Base-by-base conservation (phyloP, 2,329 filamentous ascomycete genomes). In the Cercospora sp. region DNA sequence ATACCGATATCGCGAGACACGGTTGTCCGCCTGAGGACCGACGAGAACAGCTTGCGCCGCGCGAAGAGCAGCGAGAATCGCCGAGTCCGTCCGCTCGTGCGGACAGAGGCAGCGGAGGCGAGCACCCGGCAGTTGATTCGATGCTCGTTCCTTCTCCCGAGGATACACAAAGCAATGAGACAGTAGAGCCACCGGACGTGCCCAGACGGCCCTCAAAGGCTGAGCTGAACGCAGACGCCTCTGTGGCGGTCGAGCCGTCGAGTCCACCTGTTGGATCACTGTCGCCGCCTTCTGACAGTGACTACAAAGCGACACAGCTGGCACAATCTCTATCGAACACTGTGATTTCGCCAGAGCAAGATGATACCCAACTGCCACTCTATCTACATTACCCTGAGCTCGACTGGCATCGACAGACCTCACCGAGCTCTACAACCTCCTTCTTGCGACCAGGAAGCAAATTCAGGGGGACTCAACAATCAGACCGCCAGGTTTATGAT, bases 401-500 rank as follows among this genome's bases (percentile, higher is more conserved):
- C 45, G 73, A 75, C 51, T 62, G 63, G 36, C 68, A 74, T 53
- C 71, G 75, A 64, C 85, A 91, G 71, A 86, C 91, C 66, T 91
- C 93, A n/a, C 66, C 68, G 2, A 89, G 89, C 64, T 89, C 91
- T n/a, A 90, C 92, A 1, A 97, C 92, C 0, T 95, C 93, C 0
- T 96, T 90, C 78, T 84, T 99, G 65, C 90, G 93, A 57, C 88
- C 94, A 2, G 94, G 94, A 18, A 97, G 93, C 80, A 91, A 88
- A 75, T 99, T 97, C 77, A 87, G 88, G 68, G 95, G 95, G 66
- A 97, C 91, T 13, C 95, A 99, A 76, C 91, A 94, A 77, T 98
- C 94, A 2, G 94, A 98, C 78, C 88, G 91, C 68, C 93, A 97
- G 78, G 88, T 92, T 9, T 99, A 99, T 78, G 93, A 97, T 85